A percentile compares a stretch with the other conserved stretches of the same genome.
Evolutionary conservation across 495 filamentous ascomycete species (phyloP).

Genomic region (Aspergillus indologenus): DNA sequence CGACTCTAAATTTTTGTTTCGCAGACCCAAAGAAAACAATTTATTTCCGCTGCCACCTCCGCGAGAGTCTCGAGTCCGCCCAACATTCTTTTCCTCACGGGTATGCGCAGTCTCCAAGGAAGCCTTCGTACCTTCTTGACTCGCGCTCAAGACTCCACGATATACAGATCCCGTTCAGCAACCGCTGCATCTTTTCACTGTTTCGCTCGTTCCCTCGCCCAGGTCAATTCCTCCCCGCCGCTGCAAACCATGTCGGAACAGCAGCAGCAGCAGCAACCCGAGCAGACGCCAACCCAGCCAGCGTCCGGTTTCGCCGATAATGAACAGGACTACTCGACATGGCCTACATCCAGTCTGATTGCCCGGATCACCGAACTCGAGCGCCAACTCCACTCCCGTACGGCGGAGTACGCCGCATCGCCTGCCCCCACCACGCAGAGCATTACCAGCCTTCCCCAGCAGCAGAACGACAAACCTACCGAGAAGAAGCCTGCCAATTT

Average conservation of each 20-base stretch:
- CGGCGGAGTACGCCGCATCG: conserved; percentile 34
- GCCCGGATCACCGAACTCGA: conserved; percentile 65
- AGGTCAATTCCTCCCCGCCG: background rate
- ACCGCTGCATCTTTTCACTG: background rate
- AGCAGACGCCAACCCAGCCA: background rate
- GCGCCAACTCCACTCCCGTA: conserved; percentile 51
- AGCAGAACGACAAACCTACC: conserved; percentile 15
- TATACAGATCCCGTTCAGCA: background rate
- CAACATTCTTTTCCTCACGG: background rate
- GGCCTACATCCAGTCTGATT: conserved; percentile 65
- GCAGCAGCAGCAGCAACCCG: conserved; percentile 4
- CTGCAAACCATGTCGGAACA: conserved; percentile 13
- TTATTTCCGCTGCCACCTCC: background rate
- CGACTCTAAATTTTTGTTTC: conserved; percentile 2
- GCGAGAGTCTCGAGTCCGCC: background rate
- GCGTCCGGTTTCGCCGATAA: conserved; percentile 7
- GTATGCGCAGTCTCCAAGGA: conserved; percentile 3
- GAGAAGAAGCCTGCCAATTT: conserved; percentile 1
- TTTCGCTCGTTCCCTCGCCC: background rate
- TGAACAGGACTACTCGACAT: conserved; percentile 51
- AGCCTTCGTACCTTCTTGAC: background rate
- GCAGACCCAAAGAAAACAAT: background rate
- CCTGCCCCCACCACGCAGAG: no score
- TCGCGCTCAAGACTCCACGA: background rate
- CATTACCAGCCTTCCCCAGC: background rate